A percentile compares a stretch with the other conserved stretches of the same genome.
Evolutionary conservation across 139 green algal species (phyloP).

Genomic region (Chlorella sp.): DNA sequence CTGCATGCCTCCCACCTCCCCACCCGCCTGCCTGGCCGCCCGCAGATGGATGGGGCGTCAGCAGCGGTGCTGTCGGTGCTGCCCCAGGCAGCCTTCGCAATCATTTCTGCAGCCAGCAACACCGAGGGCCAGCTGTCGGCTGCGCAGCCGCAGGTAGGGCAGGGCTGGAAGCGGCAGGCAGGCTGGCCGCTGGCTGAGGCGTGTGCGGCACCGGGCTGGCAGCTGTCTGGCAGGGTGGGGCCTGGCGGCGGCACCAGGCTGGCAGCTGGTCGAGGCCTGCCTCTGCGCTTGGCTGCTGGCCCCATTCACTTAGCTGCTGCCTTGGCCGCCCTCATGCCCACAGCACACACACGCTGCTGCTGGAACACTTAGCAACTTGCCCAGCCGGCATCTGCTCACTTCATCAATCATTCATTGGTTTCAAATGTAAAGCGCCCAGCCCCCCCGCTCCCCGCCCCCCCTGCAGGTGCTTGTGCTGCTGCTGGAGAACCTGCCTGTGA

Average conservation of each 20-base stretch:
- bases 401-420: no score
- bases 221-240: not conserved
- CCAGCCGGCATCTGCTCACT: not conserved
- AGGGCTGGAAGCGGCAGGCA: not conserved
- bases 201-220: no score
- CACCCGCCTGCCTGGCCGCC: not conserved
- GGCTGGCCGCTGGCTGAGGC: not conserved
- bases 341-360: not conserved
- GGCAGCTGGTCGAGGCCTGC: not conserved
- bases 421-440: no score
- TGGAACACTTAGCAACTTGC: not conserved
- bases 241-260: not conserved
- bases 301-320: not conserved
- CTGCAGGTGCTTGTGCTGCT: slow-evolving; percentile 34
- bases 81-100: slow-evolving; percentile 25
- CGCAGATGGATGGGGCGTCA: slow-evolving; percentile 40
- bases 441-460: not conserved
- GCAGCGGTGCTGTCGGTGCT: slow-evolving; percentile 37
- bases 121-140: slow-evolving; percentile 28
- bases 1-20: not conserved
- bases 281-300: not conserved
- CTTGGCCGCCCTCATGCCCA: not conserved
- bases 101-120: slow-evolving; percentile 23
- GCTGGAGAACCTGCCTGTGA: slow-evolving; percentile 22
- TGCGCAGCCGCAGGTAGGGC: slow-evolving; percentile 15